A percentile compares a stretch with the other conserved stretches of the same genome.
phyloP scores from a whole-genome alignment of 768 basidiomycete genomes.

The Mycena vitilis region DNA sequence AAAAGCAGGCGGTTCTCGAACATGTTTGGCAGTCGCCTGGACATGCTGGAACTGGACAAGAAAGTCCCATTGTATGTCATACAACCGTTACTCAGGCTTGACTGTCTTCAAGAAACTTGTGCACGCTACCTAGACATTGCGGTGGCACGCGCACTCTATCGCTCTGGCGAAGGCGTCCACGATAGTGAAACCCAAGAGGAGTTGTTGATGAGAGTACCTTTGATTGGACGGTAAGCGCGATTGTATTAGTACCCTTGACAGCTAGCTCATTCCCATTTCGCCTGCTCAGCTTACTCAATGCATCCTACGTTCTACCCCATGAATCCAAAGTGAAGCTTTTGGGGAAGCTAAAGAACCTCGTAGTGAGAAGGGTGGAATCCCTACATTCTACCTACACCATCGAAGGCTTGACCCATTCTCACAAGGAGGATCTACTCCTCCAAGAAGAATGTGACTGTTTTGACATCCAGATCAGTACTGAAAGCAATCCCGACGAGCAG shows the following conservation, averaged over 20 bases:
- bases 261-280: too few relatives aligned
- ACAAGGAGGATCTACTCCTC: neutral
- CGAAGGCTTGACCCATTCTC: neutral
- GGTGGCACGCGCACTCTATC: neutral
- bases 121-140: neutral
- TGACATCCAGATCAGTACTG: neutral
- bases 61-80: neutral
- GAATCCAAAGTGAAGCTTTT: neutral
- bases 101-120: neutral
- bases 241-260: too few relatives aligned
- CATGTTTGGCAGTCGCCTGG: conserved; percentile 4
- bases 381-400: neutral
- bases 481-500: neutral
- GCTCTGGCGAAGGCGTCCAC: neutral
- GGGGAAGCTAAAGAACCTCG: neutral
- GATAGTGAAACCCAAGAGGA: conserved; percentile 12
- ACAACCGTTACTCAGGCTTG: neutral
- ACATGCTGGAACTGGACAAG: conserved; percentile 8
- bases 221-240: conserved; percentile 5
- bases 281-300: neutral
- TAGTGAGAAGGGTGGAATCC: neutral
- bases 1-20: conserved; percentile 6
- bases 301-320: neutral
- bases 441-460: conserved; percentile 3
- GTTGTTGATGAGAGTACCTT: neutral